phyloP scores from a whole-genome alignment of 164 flowering plant species.

The Nelumbo lutea region DNA sequence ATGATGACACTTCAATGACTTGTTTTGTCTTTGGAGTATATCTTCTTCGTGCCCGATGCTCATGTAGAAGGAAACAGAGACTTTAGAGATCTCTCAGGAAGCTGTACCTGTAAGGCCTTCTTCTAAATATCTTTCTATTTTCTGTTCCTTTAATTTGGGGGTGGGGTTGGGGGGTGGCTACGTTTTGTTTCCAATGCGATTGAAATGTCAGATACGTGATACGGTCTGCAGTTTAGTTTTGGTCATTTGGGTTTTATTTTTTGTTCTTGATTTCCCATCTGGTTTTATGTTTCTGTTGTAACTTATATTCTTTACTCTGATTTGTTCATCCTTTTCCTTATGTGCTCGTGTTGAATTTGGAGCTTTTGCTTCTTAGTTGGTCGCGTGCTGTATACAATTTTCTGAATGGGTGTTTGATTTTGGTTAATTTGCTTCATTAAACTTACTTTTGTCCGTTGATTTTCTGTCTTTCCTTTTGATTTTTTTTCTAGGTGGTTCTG shows the following conservation, averaged over 20 bases:
- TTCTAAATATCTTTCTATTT: neutral
- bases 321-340: no score
- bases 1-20: neutral
- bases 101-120: constrained; percentile 11
- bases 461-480: no score
- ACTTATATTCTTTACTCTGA: neutral
- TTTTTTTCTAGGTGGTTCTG: no score
- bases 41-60: constrained; percentile 13
- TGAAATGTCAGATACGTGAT: neutral
- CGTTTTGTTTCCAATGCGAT: neutral
- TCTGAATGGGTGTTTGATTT: neutral
- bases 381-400: no score
- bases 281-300: neutral
- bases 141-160: neutral
- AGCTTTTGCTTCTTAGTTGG: no score
- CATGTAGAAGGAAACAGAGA: constrained; percentile 24
- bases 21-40: neutral
- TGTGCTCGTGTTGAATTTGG: no score
- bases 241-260: neutral
- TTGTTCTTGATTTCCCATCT: neutral
- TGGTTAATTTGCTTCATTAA: neutral
- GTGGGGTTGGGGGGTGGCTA: no score
- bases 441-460: no score
- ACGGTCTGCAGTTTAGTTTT: neutral
- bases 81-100: constrained; percentile 11